Base-by-base conservation (phyloP, 768 basidiomycete genomes). In the Termitomyces sp. region DNA sequence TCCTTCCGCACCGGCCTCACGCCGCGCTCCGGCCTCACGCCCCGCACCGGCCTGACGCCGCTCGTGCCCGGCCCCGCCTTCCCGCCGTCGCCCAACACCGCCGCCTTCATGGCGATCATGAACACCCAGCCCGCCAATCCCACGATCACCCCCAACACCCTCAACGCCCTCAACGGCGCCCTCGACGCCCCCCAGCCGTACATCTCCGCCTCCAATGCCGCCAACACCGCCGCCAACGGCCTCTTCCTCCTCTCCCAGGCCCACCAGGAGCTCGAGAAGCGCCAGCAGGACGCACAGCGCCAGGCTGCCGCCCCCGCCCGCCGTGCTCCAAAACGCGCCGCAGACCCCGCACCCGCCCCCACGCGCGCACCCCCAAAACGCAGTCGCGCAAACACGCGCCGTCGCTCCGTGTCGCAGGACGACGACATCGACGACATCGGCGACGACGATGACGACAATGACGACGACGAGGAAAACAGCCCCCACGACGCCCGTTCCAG, bases 221-320 rank as follows among this genome's bases (percentile, higher is more conserved):
- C 92, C 2, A 83, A 74, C 48, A 81, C 85, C 20, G 92, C 94
- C 57, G 90, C 94, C 56, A 97, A 96, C 70, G 95, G 96, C 32
- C 85, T 98, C 50, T 98, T 96, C 77, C 80, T 98, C 52, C 86
- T 98, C 57, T 90, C 88, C 1, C 95, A 98, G 75, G 96, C 95
- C 32, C 95, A 97, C 71, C 95, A 97, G 72, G 95, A 96, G 79
- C 86, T 97, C 62, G 92, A 92, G 42, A 96, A 96, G 77, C 86
- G 93, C n/a, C 94, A 96, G 74, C 94, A 96, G 73, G 91, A 93
- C 71, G 87, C 88, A 0, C 86, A 89, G 70, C 83, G 87, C 65
- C 65, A 66, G 51, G 83, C 86, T 38, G 57, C 67, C 25, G 69
- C 71, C 3, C 64, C 72, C 34, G 69, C 72, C 49, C 85, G 84